Percentiles rank a stretch among this genome's conserved stretches.
Evolutionary conservation across 371 early-diverging fungal genomes (phyloP).

Genomic region (Mucor ambiguus): DNA sequence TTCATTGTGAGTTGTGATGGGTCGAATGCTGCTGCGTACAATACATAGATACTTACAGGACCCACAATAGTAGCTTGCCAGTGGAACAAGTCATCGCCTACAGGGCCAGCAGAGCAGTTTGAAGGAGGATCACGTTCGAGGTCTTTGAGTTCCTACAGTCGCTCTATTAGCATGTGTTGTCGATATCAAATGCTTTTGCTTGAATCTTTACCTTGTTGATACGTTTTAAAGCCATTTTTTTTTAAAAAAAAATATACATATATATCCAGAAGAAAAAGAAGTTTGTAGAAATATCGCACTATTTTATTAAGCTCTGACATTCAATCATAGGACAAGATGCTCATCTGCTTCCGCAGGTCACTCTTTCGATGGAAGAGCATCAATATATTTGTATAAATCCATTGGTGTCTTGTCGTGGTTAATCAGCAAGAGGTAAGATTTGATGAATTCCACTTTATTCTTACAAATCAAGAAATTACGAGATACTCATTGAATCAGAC

Average conservation of each 20-base stretch:
- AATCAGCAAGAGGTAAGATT: no score
- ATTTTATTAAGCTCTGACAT: not conserved
- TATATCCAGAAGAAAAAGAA: constrained; percentile 10
- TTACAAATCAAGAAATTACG: no score
- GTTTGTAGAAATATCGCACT: constrained; percentile 4
- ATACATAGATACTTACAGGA: constrained; percentile 50
- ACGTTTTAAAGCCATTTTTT: constrained; percentile 29
- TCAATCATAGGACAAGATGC: not conserved
- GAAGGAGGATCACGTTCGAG: constrained; percentile 95
- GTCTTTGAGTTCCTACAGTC: constrained; percentile 88
- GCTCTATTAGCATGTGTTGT: not conserved
- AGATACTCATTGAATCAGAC: not conserved
- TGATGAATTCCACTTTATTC: no score
- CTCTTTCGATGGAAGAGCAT: not conserved
- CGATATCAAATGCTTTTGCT: not conserved
- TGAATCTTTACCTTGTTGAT: constrained; percentile 21
- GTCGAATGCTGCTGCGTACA: not conserved
- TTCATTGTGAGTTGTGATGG: not conserved
- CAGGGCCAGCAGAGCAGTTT: constrained; percentile 93
- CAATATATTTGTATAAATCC: no score
- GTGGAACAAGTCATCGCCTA: constrained; percentile 88
- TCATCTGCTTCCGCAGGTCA: not conserved
- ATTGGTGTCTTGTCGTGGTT: no score
- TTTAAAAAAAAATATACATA: constrained; percentile 10
- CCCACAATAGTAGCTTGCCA: constrained; percentile 98